Conservation (phyloP, 345 rosid species). For the Lagerstroemia speciosa region DNA sequence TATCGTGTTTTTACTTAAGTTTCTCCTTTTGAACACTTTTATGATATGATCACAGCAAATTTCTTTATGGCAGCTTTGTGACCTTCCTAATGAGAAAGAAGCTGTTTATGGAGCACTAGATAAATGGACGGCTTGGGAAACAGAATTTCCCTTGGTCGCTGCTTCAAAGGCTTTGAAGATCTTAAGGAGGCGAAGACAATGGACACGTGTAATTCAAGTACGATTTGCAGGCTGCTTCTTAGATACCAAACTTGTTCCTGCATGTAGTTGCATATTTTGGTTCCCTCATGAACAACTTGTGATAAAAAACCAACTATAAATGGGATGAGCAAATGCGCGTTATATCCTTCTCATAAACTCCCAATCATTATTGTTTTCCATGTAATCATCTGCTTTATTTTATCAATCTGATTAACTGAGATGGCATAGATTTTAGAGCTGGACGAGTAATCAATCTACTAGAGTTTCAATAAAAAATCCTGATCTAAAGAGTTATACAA, state of each 20-base stretch:
- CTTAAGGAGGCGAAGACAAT: conserved; percentile 55
- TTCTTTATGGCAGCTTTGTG: conserved; percentile 42
- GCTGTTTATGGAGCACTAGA: conserved; percentile 73
- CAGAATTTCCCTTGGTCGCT: conserved; percentile 73
- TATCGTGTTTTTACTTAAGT: background rate
- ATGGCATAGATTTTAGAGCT: background rate
- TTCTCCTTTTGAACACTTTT: background rate
- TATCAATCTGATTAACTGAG: background rate
- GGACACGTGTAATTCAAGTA: conserved; percentile 86
- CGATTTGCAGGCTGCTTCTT: background rate
- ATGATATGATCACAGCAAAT: background rate
- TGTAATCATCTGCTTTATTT: background rate
- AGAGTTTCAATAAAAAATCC: background rate
- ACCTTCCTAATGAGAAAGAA: conserved; percentile 73
- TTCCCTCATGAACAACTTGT: background rate
- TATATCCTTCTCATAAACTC: background rate
- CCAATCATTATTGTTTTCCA: background rate
- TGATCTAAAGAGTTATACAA: background rate
- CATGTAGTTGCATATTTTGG: background rate
- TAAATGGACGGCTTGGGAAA: conserved; percentile 87
- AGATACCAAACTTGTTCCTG: background rate
- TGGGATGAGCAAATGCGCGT: background rate
- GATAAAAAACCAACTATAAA: background rate
- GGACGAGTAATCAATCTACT: background rate
- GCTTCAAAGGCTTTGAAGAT: conserved; percentile 62